Evolutionary conservation across 2,329 filamentous ascomycete genomes (phyloP).

Genomic region (Hymenoscyphus fraxineus): DNA sequence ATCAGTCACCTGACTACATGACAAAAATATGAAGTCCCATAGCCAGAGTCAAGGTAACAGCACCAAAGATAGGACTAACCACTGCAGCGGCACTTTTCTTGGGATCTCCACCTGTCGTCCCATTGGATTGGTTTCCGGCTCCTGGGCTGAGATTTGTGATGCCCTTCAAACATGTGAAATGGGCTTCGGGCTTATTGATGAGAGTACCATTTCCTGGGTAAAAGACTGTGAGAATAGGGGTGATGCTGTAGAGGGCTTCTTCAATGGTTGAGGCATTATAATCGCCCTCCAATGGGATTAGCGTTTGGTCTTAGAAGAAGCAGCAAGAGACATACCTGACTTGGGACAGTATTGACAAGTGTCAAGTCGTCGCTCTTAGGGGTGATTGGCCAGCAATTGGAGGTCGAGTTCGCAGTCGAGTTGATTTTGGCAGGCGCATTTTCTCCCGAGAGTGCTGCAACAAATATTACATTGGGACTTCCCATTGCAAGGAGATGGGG

Average conservation of each 20-base stretch:
- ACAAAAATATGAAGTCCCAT: neutral
- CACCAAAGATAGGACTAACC: neutral
- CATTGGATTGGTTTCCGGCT: neutral
- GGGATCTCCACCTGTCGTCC: neutral
- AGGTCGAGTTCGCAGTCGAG: neutral
- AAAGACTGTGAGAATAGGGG: neutral
- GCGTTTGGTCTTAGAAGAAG: neutral
- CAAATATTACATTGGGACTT: neutral
- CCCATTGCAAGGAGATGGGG: neutral
- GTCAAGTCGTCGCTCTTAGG: neutral
- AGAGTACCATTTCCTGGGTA: neutral
- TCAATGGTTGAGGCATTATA: neutral
- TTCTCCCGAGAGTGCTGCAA: neutral
- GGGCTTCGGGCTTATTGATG: neutral
- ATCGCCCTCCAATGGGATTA: neutral
- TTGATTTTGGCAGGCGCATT: neutral
- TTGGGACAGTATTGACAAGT: neutral
- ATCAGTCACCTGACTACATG: neutral
- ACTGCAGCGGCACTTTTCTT: neutral
- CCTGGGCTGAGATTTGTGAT: neutral
- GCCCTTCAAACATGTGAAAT: neutral
- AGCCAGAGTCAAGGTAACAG: neutral
- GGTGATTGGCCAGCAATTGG: constrained; percentile 5
- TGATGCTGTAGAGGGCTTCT: neutral
- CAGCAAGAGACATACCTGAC: neutral